Percentiles rank a stretch among this genome's conserved stretches.
Conservation (phyloP, 257 asterid species). For the Primulina huaijiensis region DNA sequence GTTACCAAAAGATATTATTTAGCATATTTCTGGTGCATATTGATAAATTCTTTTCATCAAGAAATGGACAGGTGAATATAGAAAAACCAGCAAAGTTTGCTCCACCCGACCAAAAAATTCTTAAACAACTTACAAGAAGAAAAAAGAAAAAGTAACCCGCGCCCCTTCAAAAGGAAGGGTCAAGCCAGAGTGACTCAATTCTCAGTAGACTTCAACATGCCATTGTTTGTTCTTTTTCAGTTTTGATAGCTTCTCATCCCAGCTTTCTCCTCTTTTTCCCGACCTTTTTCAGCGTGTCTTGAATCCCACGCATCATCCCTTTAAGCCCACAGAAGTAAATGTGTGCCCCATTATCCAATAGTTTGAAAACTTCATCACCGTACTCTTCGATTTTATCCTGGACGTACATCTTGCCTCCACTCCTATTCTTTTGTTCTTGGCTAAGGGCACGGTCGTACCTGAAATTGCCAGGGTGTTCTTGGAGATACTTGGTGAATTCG, state of each 20-base stretch:
- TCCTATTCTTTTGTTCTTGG: constrained; percentile 81
- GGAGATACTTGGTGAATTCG: constrained; percentile 72
- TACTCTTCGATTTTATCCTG: constrained; percentile 96
- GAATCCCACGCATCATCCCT: constrained; percentile 99
- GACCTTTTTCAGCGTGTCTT: constrained; percentile 81
- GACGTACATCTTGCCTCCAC: constrained; percentile 94
- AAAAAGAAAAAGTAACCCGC: constrained; percentile 21
- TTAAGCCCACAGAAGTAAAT: constrained; percentile 93
- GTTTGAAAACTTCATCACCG: constrained; percentile 82
- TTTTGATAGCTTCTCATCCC: constrained; percentile 81
- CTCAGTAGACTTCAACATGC: constrained; percentile 93
- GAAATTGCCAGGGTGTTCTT: constrained; percentile 72
- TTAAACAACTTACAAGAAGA: constrained; percentile 1
- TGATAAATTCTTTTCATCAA: constrained; percentile 17
- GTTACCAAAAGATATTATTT: too few species aligned
- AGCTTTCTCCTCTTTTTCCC: constrained; percentile 77
- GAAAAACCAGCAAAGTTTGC: constrained; percentile 5
- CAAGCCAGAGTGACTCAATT: background rate
- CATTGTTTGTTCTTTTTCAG: constrained; percentile 94
- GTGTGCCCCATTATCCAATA: constrained; percentile 85
- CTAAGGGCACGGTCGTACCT: constrained; percentile 85
- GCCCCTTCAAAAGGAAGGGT: background rate
- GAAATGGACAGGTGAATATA: constrained; percentile 3
- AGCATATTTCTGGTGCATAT: constrained; percentile 3
- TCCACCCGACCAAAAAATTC: constrained; percentile 2